phyloP scores from a whole-genome alignment of 495 filamentous ascomycete species.

The Penicillium antarcticum region DNA sequence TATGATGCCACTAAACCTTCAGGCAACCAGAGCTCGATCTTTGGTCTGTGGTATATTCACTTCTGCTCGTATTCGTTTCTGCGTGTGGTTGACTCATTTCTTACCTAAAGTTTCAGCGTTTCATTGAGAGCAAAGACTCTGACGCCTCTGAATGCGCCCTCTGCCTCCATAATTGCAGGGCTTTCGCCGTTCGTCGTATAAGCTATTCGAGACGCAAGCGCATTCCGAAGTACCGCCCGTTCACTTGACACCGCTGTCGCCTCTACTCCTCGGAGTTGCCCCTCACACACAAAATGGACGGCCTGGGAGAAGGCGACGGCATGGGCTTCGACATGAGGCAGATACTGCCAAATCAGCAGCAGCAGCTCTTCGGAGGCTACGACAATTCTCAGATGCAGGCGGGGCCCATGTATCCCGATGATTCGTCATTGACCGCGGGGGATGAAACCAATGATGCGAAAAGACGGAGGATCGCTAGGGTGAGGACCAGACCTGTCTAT shows the following conservation, averaged over 20 bases:
- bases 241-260: conserved; percentile 13
- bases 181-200: conserved; percentile 3
- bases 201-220: background rate
- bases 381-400: conserved; percentile 59
- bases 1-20: conserved; percentile 1
- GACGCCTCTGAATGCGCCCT: conserved; percentile 18
- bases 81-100: background rate
- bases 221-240: conserved; percentile 19
- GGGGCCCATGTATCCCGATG: conserved; percentile 62
- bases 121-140: background rate
- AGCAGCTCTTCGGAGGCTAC: conserved; percentile 68
- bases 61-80: background rate
- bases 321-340: conserved; percentile 42
- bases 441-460: conserved; percentile 78
- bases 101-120: background rate
- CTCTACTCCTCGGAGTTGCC: conserved; percentile 24
- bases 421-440: conserved; percentile 38
- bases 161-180: background rate
- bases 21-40: background rate
- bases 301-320: conserved; percentile 39
- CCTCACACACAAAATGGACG: conserved; percentile 33
- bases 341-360: conserved; percentile 57
- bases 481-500: conserved; percentile 31
- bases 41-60: background rate
- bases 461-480: conserved; percentile 87